Base-by-base conservation (phyloP, 768 basidiomycete genomes). In the Boletales sp. region DNA sequence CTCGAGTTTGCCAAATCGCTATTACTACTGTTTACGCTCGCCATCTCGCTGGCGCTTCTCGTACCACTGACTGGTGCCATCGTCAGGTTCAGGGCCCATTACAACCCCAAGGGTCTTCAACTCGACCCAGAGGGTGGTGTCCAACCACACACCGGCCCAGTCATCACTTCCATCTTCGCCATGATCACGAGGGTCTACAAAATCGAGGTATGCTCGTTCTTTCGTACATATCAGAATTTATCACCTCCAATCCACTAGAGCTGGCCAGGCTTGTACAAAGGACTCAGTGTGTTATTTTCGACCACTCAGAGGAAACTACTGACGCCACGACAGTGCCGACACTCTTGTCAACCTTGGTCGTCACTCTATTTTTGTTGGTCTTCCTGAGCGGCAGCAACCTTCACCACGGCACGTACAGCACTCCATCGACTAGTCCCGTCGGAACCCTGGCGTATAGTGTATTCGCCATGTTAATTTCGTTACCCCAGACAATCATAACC, bases 21-120 rank as follows among this genome's bases (percentile, higher is more conserved):
- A 11, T 60, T 82, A 5, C 47, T 79, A 15, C 54, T 72, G 6
- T 61, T 74, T 10, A 78, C 82, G 18, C 59, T 82, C 24, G 68
- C 70, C 19, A 39, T 84, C 32, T 81, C 79, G 32, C 66, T 88
- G n/a, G 74, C 70, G 32, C 63, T 86, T 24, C 69, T 81, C 15
- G 79, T 88, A 5, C 80, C 83, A 11, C 68, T 89, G 12, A 76
- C 80, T 8, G 89, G 88, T 5, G 74, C 84, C 12, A 73, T 90
- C 10, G 83, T 91, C 8, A 78, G 89, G 41, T 83, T 87, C 64
- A 77, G 90, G 67, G 87, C 87, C 29, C 90, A 92, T 63, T 92
- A 87, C 72, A 89, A 87, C 61, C 90, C 90, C 3, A 87, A 86
- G 66, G 87, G 86, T 32, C 81, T 93, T 36, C 87, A 85, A 45